Evolutionary conservation across 345 rosid genomes (phyloP).

Genomic region (Toxicodendron radicans): DNA sequence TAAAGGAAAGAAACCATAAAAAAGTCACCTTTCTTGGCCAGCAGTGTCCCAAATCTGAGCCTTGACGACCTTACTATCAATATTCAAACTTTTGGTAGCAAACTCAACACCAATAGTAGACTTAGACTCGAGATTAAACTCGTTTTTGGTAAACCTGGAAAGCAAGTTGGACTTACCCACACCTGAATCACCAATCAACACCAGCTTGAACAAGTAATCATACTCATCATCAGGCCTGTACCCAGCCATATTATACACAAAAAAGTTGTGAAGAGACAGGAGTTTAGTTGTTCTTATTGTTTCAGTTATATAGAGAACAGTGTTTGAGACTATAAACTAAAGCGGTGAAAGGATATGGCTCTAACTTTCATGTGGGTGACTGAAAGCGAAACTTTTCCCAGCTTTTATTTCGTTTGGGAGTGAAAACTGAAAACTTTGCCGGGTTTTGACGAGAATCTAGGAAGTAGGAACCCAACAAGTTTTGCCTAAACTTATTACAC

Average conservation of each 20-base stretch:
- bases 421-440: too few species aligned
- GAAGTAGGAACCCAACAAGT: too few species aligned
- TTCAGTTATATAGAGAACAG: neutral
- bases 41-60: constrained; percentile 1
- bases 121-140: constrained; percentile 57
- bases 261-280: neutral
- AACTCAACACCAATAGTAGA: constrained; percentile 63
- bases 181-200: constrained; percentile 60
- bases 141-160: constrained; percentile 50
- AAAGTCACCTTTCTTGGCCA: neutral
- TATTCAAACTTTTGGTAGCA: constrained; percentile 45
- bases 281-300: neutral
- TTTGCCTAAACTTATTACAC: too few species aligned
- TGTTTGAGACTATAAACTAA: neutral
- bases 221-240: constrained; percentile 55
- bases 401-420: neutral
- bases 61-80: constrained; percentile 37
- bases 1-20: constrained; percentile 10
- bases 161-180: constrained; percentile 58
- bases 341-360: neutral
- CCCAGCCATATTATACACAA: constrained; percentile 35
- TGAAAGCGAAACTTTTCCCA: neutral
- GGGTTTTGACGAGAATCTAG: too few species aligned
- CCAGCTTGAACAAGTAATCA: constrained; percentile 60
- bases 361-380: too few species aligned